These are phyloP conservation scores for Amphibolis antarctica DNA, from an alignment of 106 monocot genomes.

Conservation along the genomic window DNA sequence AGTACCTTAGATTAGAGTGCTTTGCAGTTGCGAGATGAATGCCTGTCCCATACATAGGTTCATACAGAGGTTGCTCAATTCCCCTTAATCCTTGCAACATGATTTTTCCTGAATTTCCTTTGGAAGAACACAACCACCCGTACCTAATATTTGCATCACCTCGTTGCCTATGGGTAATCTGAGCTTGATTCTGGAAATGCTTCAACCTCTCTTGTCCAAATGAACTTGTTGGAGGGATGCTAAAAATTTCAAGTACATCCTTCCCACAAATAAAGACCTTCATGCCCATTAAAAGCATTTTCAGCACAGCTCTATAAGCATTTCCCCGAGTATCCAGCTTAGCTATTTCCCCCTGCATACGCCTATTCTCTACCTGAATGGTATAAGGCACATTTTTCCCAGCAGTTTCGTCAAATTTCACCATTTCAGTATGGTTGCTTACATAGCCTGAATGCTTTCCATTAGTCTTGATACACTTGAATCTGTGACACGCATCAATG, in stretches of 20 bases:
- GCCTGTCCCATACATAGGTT: constrained; percentile 31
- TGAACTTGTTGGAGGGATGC: constrained; percentile 25
- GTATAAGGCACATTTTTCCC: constrained; percentile 62
- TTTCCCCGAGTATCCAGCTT: constrained; percentile 9
- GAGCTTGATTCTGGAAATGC: constrained; percentile 48
- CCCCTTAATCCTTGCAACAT: constrained; percentile 31
- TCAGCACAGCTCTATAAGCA: constrained; percentile 30
- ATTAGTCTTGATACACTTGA: constrained; percentile 17
- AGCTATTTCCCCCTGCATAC: constrained; percentile 7
- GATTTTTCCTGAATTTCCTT: constrained; percentile 31
- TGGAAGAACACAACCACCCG: constrained; percentile 71
- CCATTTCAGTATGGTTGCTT: background rate
- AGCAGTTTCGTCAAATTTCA: constrained; percentile 24
- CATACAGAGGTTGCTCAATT: constrained; percentile 17
- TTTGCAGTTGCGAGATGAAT: constrained; percentile 58
- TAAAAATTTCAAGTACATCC: constrained; percentile 43
- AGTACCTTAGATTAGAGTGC: constrained; percentile 49
- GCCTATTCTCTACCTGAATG: constrained; percentile 8
- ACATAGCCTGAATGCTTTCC: constrained; percentile 3
- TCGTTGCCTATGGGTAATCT: constrained; percentile 20
- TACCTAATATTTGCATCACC: constrained; percentile 69
- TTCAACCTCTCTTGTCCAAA: constrained; percentile 29
- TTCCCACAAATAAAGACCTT: constrained; percentile 28
- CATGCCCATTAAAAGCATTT: constrained; percentile 48
- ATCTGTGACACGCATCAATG: background rate